These are phyloP conservation scores for Acorus gramineus DNA, from an alignment of 106 monocot species.

Conservation along the genomic window DNA sequence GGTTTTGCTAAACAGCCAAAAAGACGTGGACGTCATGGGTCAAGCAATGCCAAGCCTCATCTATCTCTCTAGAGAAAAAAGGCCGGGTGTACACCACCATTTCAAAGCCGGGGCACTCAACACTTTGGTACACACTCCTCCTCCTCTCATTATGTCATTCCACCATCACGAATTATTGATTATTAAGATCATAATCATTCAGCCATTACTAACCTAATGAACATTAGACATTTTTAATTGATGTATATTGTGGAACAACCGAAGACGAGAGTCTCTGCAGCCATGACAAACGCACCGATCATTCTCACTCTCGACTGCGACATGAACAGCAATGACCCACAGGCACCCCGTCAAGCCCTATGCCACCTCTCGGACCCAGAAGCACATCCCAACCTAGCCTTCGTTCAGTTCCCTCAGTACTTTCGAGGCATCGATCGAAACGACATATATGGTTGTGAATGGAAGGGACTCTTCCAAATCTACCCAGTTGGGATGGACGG, in stretches of 20 bases:
- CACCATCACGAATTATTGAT: too few species aligned
- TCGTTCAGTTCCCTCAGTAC: constrained; percentile 73
- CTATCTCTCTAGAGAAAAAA: constrained; percentile 48
- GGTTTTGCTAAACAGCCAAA: constrained; percentile 39
- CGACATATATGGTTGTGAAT: constrained; percentile 53
- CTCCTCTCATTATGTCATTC: too few species aligned
- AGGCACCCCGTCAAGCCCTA: constrained; percentile 36
- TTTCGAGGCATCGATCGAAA: constrained; percentile 36
- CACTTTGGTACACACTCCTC: constrained; percentile 24
- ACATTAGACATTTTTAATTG: too few species aligned
- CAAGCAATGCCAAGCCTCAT: constrained; percentile 33
- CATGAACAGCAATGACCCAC: constrained; percentile 56
- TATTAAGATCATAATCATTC: not conserved
- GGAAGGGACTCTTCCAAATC: constrained; percentile 22
- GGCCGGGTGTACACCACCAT: constrained; percentile 25
- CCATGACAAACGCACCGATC: constrained; percentile 48
- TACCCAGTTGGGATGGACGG: constrained; percentile 56
- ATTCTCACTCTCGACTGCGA: constrained; percentile 69
- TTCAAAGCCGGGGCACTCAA: constrained; percentile 82
- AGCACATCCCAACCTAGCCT: constrained; percentile 28
- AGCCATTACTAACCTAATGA: too few species aligned
- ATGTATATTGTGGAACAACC: too few species aligned
- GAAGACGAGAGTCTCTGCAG: constrained; percentile 42
- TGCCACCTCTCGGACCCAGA: constrained; percentile 55
- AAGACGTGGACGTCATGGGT: constrained; percentile 24